A percentile compares a stretch with the other conserved stretches of the same genome.
Conservation (phyloP, 805 yeast species). For the Lipomyces lipofer region DNA sequence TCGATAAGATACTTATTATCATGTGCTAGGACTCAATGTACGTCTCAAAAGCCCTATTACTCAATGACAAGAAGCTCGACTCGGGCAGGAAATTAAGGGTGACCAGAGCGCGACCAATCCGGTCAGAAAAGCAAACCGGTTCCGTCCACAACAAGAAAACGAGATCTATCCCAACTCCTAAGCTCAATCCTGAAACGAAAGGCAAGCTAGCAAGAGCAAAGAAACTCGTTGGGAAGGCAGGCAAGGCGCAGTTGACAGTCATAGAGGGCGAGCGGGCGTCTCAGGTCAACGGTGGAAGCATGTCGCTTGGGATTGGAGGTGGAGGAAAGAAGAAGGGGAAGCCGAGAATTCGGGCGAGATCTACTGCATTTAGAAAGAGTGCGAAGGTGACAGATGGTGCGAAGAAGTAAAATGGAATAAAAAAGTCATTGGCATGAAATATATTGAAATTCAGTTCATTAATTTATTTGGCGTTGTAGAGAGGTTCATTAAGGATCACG, state of each 20-base stretch:
- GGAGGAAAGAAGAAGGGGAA: conserved; percentile 45
- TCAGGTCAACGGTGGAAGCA: conserved; percentile 23
- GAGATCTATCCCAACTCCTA: conserved; percentile 33
- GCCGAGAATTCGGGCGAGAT: conserved; percentile 59
- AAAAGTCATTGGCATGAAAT: too few relatives aligned
- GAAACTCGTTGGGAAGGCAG: conserved; percentile 74
- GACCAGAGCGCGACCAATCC: conserved; percentile 57
- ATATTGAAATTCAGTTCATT: too few relatives aligned
- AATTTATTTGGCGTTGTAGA: too few relatives aligned
- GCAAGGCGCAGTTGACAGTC: conserved; percentile 58
- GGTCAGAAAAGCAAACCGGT: conserved; percentile 1
- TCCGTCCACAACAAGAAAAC: conserved; percentile 20
- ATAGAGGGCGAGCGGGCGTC: conserved; percentile 40
- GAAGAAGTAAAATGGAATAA: background rate
- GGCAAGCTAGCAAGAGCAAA: conserved; percentile 80
- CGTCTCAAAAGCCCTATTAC: conserved; percentile 77
- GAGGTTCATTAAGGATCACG: too few relatives aligned
- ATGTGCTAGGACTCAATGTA: conserved; percentile 54
- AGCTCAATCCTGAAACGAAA: conserved; percentile 64
- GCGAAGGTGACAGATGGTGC: conserved; percentile 1
- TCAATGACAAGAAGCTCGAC: conserved; percentile 64
- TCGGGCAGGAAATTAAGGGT: conserved; percentile 74
- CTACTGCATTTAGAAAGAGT: conserved; percentile 52
- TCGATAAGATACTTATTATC: background rate
- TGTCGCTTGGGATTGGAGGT: conserved; percentile 35